Evolutionary conservation across 2,329 filamentous ascomycete genomes (phyloP), one percentile per base, ranked within the genome.

Genomic region (Westerdykella ornata): DNA sequence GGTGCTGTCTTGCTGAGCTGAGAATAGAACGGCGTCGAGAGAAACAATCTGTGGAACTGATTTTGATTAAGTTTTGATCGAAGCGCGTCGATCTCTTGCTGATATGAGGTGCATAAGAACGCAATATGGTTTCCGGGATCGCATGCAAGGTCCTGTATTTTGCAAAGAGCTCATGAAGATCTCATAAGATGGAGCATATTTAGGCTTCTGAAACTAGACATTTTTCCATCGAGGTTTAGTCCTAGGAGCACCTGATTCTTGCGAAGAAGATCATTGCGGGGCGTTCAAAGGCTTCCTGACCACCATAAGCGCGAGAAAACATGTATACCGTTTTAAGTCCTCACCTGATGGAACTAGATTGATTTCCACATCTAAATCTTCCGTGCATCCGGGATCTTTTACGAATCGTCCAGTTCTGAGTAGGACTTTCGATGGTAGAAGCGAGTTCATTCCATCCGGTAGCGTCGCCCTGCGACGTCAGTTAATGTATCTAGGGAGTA

Each of bases 401-500:
- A 52, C 53, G 13, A 48, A 44, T n/a, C 60, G 60, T 11, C 62
- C 62, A 6, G 62, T 64, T 37, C 47, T 48, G 14, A 65, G 38
- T 8, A 64, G 47, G 12, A 63, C 40, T 35, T 61, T 63, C 4
- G 54, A 45, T 4, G 59, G 51, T 11, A 60, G 55, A 9, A 64
- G 44, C 2, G 57, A 39, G 33, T 62, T 63, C 49, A 63, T 57
- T 15, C 53, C 53, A 14, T 51, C 53, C 3, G 57, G 57, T 22
- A 62, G 22, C 20, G 47, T 52, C 38, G 60, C 34, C 11, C 61
- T 64, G 14, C 12, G 6, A 32, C 1, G 38, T 62, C 33, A 64
- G 52, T n/a, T 26, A 22, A 6, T 6, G n/a, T 26, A 38, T 15
- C 12, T 17, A 3, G 1, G 6, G 5, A 14, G n/a, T n/a, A 7